These are phyloP conservation scores for Neovahlkampfia damariscottae DNA, from an alignment of 78 protist genomes.

Conservation along the genomic window DNA sequence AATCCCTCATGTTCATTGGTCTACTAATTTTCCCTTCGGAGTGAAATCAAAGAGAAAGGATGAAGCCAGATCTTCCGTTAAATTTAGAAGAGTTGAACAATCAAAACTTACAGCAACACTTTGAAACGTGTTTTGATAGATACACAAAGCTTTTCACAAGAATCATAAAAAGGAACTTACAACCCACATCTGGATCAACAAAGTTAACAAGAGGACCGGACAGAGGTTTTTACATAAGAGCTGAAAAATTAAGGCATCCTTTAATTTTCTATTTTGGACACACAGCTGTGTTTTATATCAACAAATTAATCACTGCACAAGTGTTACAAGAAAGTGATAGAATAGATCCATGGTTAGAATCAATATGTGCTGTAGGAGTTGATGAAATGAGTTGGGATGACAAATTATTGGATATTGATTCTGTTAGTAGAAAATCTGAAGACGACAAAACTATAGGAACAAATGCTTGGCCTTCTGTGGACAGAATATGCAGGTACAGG, in stretches of 20 bases:
- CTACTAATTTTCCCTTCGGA: no score
- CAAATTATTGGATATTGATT: not conserved
- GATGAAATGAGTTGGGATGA: constrained; percentile 49
- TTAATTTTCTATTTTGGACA: constrained; percentile 64
- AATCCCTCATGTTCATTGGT: no score
- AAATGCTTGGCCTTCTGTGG: constrained; percentile 24
- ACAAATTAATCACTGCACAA: constrained; percentile 50
- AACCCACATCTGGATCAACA: no score
- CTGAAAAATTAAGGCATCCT: constrained; percentile 47
- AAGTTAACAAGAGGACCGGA: no score
- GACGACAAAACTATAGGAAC: constrained; percentile 31
- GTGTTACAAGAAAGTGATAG: not conserved
- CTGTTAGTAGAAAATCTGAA: constrained; percentile 3
- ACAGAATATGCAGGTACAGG: constrained; percentile 38
- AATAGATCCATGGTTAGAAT: constrained; percentile 30
- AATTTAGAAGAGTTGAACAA: no score
- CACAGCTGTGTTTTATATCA: constrained; percentile 50
- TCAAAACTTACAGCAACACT: no score
- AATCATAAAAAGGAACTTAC: no score
- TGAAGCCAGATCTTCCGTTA: no score
- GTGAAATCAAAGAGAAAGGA: no score
- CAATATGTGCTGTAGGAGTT: constrained; percentile 50
- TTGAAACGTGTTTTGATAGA: no score
- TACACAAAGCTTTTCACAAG: no score
- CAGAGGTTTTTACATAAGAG: no score